Conservation (phyloP, 345 rosid genomes). For the Dipteronia sinensis region DNA sequence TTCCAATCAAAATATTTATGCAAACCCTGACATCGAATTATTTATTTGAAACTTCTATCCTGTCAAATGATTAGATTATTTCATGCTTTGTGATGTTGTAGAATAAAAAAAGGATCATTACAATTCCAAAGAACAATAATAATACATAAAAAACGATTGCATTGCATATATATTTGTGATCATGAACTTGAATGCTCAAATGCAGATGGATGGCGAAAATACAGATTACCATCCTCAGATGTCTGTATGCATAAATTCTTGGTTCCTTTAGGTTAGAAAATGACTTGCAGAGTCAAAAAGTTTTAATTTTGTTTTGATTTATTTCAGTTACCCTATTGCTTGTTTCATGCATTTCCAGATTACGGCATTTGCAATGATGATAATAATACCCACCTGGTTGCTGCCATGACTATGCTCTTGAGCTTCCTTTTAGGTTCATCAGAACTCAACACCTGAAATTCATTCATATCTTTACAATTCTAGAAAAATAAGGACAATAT, state of each 20-base stretch:
- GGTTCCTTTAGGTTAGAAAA: neutral
- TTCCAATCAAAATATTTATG: neutral
- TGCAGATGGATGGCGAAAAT: neutral
- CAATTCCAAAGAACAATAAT: neutral
- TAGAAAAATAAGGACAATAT: no score
- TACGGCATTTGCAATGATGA: neutral
- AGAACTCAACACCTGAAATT: conserved; percentile 58
- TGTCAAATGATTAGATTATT: no score
- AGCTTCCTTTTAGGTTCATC: conserved; percentile 80
- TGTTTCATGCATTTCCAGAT: neutral
- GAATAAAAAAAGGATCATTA: neutral
- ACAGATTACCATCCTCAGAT: neutral
- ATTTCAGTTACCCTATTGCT: no score
- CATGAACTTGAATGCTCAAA: neutral
- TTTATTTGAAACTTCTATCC: no score
- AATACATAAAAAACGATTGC: no score
- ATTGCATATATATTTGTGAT: neutral
- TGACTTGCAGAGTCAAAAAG: neutral
- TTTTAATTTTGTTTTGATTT: no score
- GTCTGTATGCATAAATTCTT: neutral
- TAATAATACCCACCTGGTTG: conserved; percentile 58
- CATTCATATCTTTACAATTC: neutral
- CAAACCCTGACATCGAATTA: no score
- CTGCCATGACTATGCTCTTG: conserved; percentile 78
- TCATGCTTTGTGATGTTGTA: neutral